Evolutionary conservation across 2,329 filamentous ascomycete species (phyloP).

Genomic region (Xenoacremonium recifei): DNA sequence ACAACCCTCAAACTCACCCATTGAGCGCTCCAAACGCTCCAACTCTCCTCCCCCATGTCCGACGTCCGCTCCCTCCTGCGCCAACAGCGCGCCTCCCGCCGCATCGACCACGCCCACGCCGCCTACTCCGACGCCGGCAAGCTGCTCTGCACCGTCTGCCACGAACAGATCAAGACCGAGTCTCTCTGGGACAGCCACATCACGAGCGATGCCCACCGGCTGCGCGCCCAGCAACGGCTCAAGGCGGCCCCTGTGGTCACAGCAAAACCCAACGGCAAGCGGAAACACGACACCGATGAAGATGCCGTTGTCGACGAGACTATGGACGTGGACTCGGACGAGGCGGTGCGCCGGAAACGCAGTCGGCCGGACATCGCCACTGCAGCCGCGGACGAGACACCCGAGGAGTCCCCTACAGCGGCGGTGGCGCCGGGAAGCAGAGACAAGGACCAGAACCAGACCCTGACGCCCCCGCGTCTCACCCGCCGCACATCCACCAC

Average conservation of each 20-base stretch:
- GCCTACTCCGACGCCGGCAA: slow-evolving; percentile 67
- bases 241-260: slow-evolving; percentile 13
- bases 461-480: slow-evolving; percentile 40
- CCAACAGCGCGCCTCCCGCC: slow-evolving; percentile 71
- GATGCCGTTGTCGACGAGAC: slow-evolving; percentile 23
- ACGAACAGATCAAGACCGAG: slow-evolving; percentile 63
- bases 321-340: slow-evolving; percentile 36
- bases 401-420: no score
- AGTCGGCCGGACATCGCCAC: slow-evolving; percentile 37
- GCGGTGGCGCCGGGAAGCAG: no score
- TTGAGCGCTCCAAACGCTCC: neutral
- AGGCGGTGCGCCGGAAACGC: slow-evolving; percentile 42
- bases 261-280: slow-evolving; percentile 24
- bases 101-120: slow-evolving; percentile 68
- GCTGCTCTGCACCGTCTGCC: slow-evolving; percentile 66
- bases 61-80: slow-evolving; percentile 79
- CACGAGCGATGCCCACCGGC: slow-evolving; percentile 42
- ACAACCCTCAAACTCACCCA: neutral
- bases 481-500: slow-evolving; percentile 50
- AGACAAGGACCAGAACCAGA: slow-evolving; percentile 21
- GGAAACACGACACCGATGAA: slow-evolving; percentile 34
- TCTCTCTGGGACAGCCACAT: slow-evolving; percentile 65
- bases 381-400: slow-evolving; percentile 8
- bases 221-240: slow-evolving; percentile 21
- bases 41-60: slow-evolving; percentile 69